Conservation (phyloP, 768 basidiomycete genomes). For the Paxillus ammoniavirescens region DNA sequence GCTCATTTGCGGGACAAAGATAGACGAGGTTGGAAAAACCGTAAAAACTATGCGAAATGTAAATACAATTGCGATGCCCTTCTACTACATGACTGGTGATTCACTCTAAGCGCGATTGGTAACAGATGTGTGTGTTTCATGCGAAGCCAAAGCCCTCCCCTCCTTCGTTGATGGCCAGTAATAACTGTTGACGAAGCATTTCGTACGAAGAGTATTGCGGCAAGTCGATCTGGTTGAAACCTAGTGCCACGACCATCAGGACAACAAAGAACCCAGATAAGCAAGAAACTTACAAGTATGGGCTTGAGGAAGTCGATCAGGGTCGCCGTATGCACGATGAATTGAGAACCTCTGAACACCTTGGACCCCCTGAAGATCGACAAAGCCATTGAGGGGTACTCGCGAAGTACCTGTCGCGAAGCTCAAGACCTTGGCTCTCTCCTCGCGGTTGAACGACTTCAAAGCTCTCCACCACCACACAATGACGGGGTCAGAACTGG, state of each 20-base stretch:
- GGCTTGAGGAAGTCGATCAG: conserved; percentile 83
- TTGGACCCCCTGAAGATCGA: conserved; percentile 92
- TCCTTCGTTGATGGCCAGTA: conserved; percentile 93
- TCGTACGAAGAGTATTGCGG: conserved; percentile 96
- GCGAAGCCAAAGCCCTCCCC: conserved; percentile 94
- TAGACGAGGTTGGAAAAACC: conserved; percentile 4
- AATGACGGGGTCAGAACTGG: conserved; percentile 89
- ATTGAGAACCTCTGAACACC: conserved; percentile 95
- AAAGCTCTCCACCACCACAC: conserved; percentile 99
- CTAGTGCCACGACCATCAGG: conserved; percentile 37
- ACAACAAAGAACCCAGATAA: conserved; percentile 1
- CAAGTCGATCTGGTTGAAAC: conserved; percentile 93
- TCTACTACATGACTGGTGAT: conserved; percentile 24
- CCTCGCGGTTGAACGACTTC: conserved; percentile 95
- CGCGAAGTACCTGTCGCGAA: conserved; percentile 94
- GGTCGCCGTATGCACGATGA: conserved; percentile 87
- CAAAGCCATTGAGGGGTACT: conserved; percentile 92
- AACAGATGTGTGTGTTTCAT: conserved; percentile 25
- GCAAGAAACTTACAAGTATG: conserved; percentile 69
- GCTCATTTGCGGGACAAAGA: not conserved
- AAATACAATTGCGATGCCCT: conserved; percentile 34
- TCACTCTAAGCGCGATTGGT: conserved; percentile 14
- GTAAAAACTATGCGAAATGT: conserved; percentile 21
- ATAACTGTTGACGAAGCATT: conserved; percentile 86
- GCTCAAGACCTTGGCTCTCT: conserved; percentile 94